A percentile compares a stretch with the other conserved stretches of the same genome.
phyloP scores from a whole-genome alignment of 2,329 filamentous ascomycete genomes.

The Orbilia brochopaga region DNA sequence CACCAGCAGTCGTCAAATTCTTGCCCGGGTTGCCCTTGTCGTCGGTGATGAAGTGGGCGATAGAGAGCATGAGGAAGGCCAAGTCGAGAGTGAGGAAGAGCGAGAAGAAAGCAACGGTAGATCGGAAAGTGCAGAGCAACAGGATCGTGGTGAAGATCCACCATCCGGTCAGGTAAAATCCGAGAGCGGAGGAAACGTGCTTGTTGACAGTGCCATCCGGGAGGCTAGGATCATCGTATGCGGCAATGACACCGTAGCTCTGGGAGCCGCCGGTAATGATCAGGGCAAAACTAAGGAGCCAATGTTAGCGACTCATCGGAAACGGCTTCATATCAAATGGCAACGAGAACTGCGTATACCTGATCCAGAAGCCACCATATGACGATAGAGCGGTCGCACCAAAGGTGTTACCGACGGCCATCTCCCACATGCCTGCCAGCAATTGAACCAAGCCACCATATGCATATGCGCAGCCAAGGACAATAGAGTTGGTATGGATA shows the following conservation, averaged over 20 bases:
- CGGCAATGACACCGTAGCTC: constrained; percentile 67
- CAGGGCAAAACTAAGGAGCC: constrained; percentile 65
- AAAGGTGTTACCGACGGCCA: constrained; percentile 86
- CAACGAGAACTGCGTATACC: constrained; percentile 23
- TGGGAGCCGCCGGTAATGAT: constrained; percentile 68
- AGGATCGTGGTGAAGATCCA: constrained; percentile 83
- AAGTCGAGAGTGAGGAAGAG: constrained; percentile 80
- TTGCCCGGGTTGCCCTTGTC: constrained; percentile 58
- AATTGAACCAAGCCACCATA: constrained; percentile 82
- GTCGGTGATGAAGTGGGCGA: constrained; percentile 67
- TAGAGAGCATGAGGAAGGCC: constrained; percentile 74
- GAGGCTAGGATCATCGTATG: constrained; percentile 60
- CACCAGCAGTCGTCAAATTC: constrained; percentile 71
- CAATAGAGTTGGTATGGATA: constrained; percentile 69
- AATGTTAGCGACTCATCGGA: background rate
- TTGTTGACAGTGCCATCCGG: constrained; percentile 54
- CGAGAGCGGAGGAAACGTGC: constrained; percentile 68
- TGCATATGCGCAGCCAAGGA: constrained; percentile 72
- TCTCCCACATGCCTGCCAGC: constrained; percentile 87
- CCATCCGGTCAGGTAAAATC: constrained; percentile 78
- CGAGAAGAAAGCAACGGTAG: constrained; percentile 76
- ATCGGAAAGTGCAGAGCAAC: constrained; percentile 75
- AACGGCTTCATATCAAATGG: background rate
- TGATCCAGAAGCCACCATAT: constrained; percentile 84
- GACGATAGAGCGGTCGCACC: constrained; percentile 81